These are phyloP conservation scores for Tardiomyces depauwii DNA, from an alignment of 1,139 yeast genomes.

Conservation along the genomic window DNA sequence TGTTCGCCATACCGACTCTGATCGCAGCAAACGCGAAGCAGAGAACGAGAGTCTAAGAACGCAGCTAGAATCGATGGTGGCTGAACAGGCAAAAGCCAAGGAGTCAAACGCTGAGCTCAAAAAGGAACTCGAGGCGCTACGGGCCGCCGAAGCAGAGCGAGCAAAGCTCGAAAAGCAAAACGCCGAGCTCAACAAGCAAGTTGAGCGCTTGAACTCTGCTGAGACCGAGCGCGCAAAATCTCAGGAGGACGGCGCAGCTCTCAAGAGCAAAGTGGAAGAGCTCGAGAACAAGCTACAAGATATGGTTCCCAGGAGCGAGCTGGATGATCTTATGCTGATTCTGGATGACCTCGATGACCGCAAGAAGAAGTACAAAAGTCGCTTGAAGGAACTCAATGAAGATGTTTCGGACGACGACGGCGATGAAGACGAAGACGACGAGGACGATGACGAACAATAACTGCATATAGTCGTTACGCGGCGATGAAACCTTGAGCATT, in stretches of 20 bases:
- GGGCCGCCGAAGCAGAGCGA: slow-evolving; percentile 7
- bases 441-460: slow-evolving; percentile 29
- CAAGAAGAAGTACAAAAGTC: slow-evolving; percentile 45
- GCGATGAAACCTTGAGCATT: background rate
- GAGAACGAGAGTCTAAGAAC: slow-evolving; percentile 1
- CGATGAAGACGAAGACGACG: slow-evolving; percentile 42
- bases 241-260: slow-evolving; percentile 58
- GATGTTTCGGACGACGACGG: slow-evolving; percentile 35
- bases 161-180: slow-evolving; percentile 4
- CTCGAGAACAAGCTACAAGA: slow-evolving; percentile 33
- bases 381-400: slow-evolving; percentile 37
- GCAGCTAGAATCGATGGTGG: slow-evolving; percentile 2
- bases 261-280: slow-evolving; percentile 63
- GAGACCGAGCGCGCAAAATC: slow-evolving; percentile 32
- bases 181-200: slow-evolving; percentile 1
- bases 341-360: slow-evolving; percentile 68
- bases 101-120: slow-evolving; percentile 3
- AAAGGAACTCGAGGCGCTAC: slow-evolving; percentile 2
- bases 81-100: slow-evolving; percentile 2
- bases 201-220: background rate
- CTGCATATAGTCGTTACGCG: background rate
- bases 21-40: slow-evolving; percentile 1
- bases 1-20: background rate
- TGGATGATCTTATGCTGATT: slow-evolving; percentile 67
- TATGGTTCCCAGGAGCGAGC: slow-evolving; percentile 46